A percentile compares a stretch with the other conserved stretches of the same genome.
phyloP scores from a whole-genome alignment of 345 rosid genomes.

The Microcos paniculata region DNA sequence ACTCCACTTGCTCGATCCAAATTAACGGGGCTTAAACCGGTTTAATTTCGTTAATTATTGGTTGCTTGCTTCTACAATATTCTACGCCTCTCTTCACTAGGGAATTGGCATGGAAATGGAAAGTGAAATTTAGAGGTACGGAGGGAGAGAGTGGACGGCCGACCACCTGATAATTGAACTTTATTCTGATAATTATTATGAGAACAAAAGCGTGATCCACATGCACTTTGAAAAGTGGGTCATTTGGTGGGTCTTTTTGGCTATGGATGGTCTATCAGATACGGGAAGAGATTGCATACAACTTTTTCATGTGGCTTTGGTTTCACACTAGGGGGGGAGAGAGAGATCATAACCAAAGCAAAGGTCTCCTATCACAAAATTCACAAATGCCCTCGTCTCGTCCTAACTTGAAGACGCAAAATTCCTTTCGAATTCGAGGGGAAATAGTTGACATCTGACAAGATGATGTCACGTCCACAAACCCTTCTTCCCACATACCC shows the following conservation, averaged over 20 bases:
- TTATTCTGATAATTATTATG: constrained; percentile 16
- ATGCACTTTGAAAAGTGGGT: constrained; percentile 26
- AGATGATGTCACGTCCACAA: neutral
- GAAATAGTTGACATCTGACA: neutral
- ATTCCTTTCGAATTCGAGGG: neutral
- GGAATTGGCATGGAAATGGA: neutral
- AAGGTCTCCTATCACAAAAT: neutral
- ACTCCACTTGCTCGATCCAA: too few species aligned
- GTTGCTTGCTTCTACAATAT: too few species aligned
- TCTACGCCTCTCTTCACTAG: too few species aligned
- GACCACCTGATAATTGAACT: constrained; percentile 35
- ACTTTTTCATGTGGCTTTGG: neutral
- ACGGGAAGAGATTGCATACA: neutral
- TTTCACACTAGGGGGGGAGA: neutral
- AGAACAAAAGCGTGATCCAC: constrained; percentile 31
- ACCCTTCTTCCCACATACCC: too few species aligned
- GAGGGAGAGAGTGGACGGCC: constrained; percentile 27
- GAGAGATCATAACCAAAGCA: neutral
- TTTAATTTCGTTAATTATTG: too few species aligned
- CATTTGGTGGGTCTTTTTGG: neutral
- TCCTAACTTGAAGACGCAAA: neutral
- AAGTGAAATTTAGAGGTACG: constrained; percentile 15
- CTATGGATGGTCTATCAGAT: neutral
- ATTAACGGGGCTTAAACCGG: too few species aligned
- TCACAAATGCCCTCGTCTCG: neutral